A percentile compares a stretch with the other conserved stretches of the same genome.
Evolutionary conservation across 2,329 filamentous ascomycete species (phyloP).

Genomic region (Pseudogymnoascus sp.): DNA sequence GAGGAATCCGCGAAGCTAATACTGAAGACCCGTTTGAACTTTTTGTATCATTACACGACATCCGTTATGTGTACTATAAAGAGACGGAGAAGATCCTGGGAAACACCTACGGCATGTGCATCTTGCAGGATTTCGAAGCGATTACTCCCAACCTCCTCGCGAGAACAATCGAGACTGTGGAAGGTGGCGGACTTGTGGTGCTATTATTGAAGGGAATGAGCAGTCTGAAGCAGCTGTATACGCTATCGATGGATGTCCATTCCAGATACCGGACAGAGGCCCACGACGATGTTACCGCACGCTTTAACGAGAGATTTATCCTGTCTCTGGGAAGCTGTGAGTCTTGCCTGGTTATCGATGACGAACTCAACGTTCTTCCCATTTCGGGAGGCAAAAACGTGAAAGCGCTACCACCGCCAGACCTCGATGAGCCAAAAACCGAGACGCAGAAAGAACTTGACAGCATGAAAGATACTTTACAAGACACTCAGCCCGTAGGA

Average conservation of each 20-base stretch:
- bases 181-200: constrained; percentile 87
- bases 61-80: constrained; percentile 99
- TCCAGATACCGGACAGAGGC: constrained; percentile 94
- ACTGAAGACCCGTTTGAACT: constrained; percentile 93
- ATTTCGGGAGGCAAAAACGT: constrained; percentile 94
- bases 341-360: constrained; percentile 89
- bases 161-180: constrained; percentile 92
- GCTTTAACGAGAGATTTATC: constrained; percentile 97
- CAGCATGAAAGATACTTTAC: constrained; percentile 76
- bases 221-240: constrained; percentile 95
- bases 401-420: constrained; percentile 67
- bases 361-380: constrained; percentile 93
- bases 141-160: constrained; percentile 95
- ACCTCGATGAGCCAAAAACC: constrained; percentile 64
- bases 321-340: constrained; percentile 92
- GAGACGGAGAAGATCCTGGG: constrained; percentile 98
- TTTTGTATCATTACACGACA: constrained; percentile 92
- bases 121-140: constrained; percentile 95
- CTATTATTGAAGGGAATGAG: constrained; percentile 92
- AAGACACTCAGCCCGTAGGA: constrained; percentile 79
- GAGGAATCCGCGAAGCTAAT: constrained; percentile 86
- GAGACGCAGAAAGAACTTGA: constrained; percentile 69
- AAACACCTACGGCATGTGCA: constrained; percentile 97
- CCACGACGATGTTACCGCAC: constrained; percentile 84
- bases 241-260: constrained; percentile 95